Base-by-base conservation (phyloP, 106 monocot genomes). In the Dendrobium officinale region DNA sequence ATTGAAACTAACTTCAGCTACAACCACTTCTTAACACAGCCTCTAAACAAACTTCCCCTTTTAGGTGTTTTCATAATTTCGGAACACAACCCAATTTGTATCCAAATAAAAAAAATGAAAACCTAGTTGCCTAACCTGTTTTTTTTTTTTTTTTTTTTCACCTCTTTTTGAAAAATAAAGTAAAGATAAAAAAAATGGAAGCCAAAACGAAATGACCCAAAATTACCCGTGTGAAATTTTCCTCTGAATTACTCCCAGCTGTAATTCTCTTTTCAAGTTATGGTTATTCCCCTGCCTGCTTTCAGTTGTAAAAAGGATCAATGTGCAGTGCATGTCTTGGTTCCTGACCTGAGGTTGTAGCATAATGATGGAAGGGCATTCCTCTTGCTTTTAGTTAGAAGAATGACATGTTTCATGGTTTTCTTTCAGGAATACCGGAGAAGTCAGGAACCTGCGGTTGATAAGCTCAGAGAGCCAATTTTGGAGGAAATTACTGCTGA, bases 391-490 rank as follows among this genome's bases (percentile, higher is more conserved):
- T 70, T 68, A 13, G 33, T 37, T n/a, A 70, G 26, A 70, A 70
- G 29, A 70, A 37, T 70, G 70, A 1, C 70, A 33, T 70, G 70
- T 37, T 70, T 20, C 29, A 33, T 70, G 70, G 10, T 70, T 70
- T 70, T 70, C 13, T 70, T 47, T 77, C 85, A 99, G 99, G 80
- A 87, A 81, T 95, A 83, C 79, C 95, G 89, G 80, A 88, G 58
- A 82, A 90, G 82, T 77, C 89, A 93, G 78, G 93, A 91, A 79
- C 99, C 99, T 81, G 85, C 87, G 73, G 91, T 99, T 79, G 86
- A 93, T 45, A 93, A 91, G 74, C 86, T 93, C 9, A 99, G 95
- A 82, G 95, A 88, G 87, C 93, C 99, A 55, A 72, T 93, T 83
- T 85, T 99, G 20, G 88, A 93, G 33, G 86, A 88, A 81, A 85